These are phyloP conservation scores for Paecilomyces formosus DNA, from an alignment of 2,329 filamentous ascomycete genomes.

Conservation along the genomic window DNA sequence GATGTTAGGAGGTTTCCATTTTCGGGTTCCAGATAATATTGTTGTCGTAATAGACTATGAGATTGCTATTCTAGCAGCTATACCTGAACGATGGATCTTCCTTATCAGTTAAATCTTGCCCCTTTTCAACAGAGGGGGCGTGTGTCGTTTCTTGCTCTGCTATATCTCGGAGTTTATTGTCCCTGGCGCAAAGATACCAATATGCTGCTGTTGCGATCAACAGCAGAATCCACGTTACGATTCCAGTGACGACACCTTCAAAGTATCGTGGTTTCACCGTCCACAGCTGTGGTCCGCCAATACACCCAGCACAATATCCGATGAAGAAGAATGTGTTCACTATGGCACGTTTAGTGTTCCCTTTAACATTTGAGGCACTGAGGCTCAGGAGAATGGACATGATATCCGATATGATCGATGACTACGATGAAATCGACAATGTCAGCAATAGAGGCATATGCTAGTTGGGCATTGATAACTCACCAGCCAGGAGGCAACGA, in stretches of 20 bases:
- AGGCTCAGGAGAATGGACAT: slow-evolving; percentile 39
- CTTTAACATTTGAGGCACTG: slow-evolving; percentile 43
- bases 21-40: neutral
- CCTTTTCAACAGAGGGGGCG: neutral
- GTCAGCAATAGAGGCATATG: neutral
- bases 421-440: slow-evolving; percentile 10
- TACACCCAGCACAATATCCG: slow-evolving; percentile 42
- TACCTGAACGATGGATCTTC: slow-evolving; percentile 4
- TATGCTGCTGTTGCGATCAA: slow-evolving; percentile 27
- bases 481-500: slow-evolving; percentile 42
- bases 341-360: slow-evolving; percentile 44
- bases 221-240: slow-evolving; percentile 39
- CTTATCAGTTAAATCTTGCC: slow-evolving; percentile 5
- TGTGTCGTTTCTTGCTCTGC: neutral
- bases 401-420: slow-evolving; percentile 37
- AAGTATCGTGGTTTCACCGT: slow-evolving; percentile 38
- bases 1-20: slow-evolving; percentile 9
- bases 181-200: slow-evolving; percentile 24
- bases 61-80: neutral
- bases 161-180: slow-evolving; percentile 21
- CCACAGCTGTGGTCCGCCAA: slow-evolving; percentile 44
- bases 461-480: neutral
- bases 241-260: slow-evolving; percentile 39
- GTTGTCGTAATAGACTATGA: neutral
- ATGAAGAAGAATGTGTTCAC: slow-evolving; percentile 46